Percentiles rank a stretch among this genome's conserved stretches.
Conservation (phyloP, 192 early-diverging fungal genomes). For the Backusella parvicylindrica region DNA sequence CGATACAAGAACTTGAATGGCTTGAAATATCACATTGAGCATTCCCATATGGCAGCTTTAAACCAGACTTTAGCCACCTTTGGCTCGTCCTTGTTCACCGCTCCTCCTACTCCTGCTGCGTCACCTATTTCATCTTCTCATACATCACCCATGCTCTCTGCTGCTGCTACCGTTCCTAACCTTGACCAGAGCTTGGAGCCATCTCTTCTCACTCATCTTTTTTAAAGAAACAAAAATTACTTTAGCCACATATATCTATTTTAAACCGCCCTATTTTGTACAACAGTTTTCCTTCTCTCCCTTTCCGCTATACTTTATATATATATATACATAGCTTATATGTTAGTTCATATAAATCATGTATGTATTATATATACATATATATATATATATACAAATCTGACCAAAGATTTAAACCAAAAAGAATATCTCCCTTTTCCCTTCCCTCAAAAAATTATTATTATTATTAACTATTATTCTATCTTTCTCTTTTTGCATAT, state of each 20-base stretch:
- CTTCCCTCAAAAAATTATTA: background rate
- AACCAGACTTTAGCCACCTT: conserved; percentile 34
- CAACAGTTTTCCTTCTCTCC: background rate
- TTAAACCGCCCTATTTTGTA: background rate
- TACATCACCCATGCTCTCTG: conserved; percentile 13
- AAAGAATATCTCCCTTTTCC: background rate
- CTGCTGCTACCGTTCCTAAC: background rate
- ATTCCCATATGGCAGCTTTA: conserved; percentile 66
- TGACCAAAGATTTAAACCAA: background rate
- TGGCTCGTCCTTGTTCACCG: conserved; percentile 21
- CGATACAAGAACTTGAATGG: conserved; percentile 97
- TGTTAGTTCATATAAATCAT: background rate
- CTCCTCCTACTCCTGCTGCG: background rate
- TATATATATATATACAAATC: background rate
- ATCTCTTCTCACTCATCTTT: background rate
- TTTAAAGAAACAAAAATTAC: background rate
- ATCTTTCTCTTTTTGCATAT: background rate
- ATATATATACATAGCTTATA: background rate
- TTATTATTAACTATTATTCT: background rate
- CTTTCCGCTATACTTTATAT: background rate
- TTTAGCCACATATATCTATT: conserved; percentile 4
- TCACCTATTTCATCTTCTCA: background rate
- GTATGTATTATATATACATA: too few species aligned
- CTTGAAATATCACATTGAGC: conserved; percentile 93
- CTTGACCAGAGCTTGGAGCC: background rate